Evolutionary conservation across 495 filamentous ascomycete genomes (phyloP).

Genomic region (Talaromyces thailandensis): DNA sequence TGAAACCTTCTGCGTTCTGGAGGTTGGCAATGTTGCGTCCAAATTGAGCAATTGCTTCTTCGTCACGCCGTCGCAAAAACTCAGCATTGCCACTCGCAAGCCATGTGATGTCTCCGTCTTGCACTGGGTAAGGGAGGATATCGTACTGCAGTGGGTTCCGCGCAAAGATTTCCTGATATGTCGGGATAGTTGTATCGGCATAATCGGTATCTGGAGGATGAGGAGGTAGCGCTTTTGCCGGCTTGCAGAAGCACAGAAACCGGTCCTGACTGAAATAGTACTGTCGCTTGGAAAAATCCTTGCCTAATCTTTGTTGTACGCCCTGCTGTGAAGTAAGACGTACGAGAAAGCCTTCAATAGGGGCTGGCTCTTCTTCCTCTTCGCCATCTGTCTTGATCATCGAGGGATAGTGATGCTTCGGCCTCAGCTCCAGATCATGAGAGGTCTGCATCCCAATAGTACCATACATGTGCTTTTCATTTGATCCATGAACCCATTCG

Average conservation of each 20-base stretch:
- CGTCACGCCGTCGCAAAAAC: conserved; percentile 40
- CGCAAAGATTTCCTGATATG: conserved; percentile 17
- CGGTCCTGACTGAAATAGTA: conserved; percentile 67
- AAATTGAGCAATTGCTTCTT: conserved; percentile 53
- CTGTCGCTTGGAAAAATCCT: conserved; percentile 60
- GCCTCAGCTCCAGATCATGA: conserved; percentile 66
- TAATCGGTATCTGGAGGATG: conserved; percentile 41
- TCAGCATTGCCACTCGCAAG: conserved; percentile 36
- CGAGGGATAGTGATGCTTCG: conserved; percentile 63
- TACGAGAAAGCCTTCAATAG: conserved; percentile 65
- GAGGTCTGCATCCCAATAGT: conserved; percentile 64
- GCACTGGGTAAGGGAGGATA: conserved; percentile 52
- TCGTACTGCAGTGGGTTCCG: conserved; percentile 51
- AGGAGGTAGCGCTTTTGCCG: conserved; percentile 56
- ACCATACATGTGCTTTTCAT: conserved; percentile 68
- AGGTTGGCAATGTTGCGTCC: conserved; percentile 54
- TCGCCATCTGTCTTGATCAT: conserved; percentile 24
- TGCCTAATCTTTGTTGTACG: conserved; percentile 48
- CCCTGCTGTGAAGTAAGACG: conserved; percentile 61
- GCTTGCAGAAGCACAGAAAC: conserved; percentile 57
- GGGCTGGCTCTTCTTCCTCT: conserved; percentile 47
- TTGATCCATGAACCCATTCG: conserved; percentile 63
- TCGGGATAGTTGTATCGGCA: conserved; percentile 14
- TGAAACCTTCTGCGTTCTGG: conserved; percentile 53
- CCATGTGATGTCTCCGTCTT: conserved; percentile 51